phyloP scores from a whole-genome alignment of 441 rosid species.

The Arabidopsis lyrata region DNA sequence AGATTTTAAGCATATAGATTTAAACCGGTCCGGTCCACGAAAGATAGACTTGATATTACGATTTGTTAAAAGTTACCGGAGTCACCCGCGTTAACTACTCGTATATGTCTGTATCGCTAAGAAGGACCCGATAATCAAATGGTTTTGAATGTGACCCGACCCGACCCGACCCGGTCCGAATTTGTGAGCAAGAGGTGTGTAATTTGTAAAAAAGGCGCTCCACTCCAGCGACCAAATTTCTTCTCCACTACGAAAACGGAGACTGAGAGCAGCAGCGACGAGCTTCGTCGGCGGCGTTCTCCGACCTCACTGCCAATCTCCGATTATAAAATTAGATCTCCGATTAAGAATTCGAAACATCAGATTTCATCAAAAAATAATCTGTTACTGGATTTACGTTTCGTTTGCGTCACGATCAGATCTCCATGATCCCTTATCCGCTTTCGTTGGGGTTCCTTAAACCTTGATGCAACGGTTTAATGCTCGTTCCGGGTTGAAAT shows the following conservation, averaged over 20 bases:
- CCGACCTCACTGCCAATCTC: constrained; percentile 28
- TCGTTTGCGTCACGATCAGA: constrained; percentile 24
- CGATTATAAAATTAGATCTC: background rate
- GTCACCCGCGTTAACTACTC: background rate
- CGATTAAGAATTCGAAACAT: background rate
- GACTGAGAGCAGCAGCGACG: constrained; percentile 25
- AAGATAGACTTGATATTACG: background rate
- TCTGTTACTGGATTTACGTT: background rate
- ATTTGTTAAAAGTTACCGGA: background rate
- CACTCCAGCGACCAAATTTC: constrained; percentile 19
- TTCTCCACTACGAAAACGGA: constrained; percentile 34
- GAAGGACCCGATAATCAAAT: background rate
- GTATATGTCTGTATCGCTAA: background rate
- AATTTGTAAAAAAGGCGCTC: constrained; percentile 16
- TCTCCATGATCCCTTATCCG: constrained; percentile 32
- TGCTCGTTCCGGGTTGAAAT: constrained; percentile 59
- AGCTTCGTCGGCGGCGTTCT: constrained; percentile 31
- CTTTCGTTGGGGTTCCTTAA: constrained; percentile 15
- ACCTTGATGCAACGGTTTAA: constrained; percentile 82
- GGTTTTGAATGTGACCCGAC: background rate
- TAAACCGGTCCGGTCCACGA: background rate
- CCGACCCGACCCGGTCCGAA: constrained; percentile 16
- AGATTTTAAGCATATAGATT: no score
- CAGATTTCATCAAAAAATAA: background rate
- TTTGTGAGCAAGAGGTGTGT: background rate